Percentiles rank a stretch among this genome's conserved stretches.
These are phyloP conservation scores for Magnusiomyces suaveolens DNA, from an alignment of 1,139 yeast genomes.

Conservation along the genomic window DNA sequence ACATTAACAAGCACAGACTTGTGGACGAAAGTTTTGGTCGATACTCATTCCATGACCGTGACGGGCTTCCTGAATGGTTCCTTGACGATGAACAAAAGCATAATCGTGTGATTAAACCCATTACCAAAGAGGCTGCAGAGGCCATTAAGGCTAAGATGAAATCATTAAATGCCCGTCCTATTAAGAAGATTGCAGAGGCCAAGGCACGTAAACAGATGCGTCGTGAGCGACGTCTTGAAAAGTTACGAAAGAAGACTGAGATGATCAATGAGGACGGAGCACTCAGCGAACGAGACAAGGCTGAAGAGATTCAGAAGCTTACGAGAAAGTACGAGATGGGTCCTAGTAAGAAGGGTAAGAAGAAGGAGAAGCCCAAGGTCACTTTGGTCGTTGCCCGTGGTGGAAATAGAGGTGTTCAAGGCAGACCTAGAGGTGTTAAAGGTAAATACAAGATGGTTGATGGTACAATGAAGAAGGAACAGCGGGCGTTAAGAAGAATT, in stretches of 20 bases:
- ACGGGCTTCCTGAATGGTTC: slow-evolving; percentile 93
- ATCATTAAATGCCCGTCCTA: slow-evolving; percentile 92
- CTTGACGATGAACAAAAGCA: slow-evolving; percentile 82
- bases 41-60: slow-evolving; percentile 83
- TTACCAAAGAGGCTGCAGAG: slow-evolving; percentile 91
- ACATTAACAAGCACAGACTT: slow-evolving; percentile 70
- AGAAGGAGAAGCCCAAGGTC: slow-evolving; percentile 67
- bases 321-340: slow-evolving; percentile 68
- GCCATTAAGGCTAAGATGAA: slow-evolving; percentile 85
- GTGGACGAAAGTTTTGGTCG: slow-evolving; percentile 86
- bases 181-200: slow-evolving; percentile 95
- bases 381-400: slow-evolving; percentile 90
- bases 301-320: slow-evolving; percentile 80
- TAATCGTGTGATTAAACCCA: slow-evolving; percentile 78
- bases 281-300: slow-evolving; percentile 85
- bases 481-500: slow-evolving; percentile 82
- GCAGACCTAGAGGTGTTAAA: slow-evolving; percentile 93
- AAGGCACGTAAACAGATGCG: slow-evolving; percentile 95
- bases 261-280: slow-evolving; percentile 78
- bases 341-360: slow-evolving; percentile 36
- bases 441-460: slow-evolving; percentile 99
- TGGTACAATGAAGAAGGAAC: slow-evolving; percentile 95
- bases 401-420: slow-evolving; percentile 71
- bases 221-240: slow-evolving; percentile 79
- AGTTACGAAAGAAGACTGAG: slow-evolving; percentile 89